Base-by-base conservation (phyloP, 2,329 filamentous ascomycete genomes). In the Hypomyces rosellus region DNA sequence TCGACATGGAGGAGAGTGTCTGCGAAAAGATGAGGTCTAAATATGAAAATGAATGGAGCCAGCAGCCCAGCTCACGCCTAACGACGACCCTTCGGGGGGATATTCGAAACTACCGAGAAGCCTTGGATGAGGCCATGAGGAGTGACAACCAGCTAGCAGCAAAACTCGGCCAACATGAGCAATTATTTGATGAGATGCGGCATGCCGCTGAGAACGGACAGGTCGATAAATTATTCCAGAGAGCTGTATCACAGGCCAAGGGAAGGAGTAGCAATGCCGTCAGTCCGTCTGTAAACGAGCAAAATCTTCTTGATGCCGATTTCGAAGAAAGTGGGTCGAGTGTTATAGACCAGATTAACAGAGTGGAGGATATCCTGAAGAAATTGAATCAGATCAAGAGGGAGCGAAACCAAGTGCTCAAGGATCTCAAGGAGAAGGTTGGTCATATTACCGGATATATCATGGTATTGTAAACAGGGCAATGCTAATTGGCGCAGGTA, bases 11-110 rank as follows among this genome's bases (percentile, higher is more conserved):
- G 67, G 95, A 97, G 70, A 95, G 89, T 50, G 89, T 97, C 0
- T 99, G 93, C 66, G 93, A 99, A 68, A 99, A 97, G 75, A 99
- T 99, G 93, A 82, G 93, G 43, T 95, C 90, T 12, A 99, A 99
- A 66, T 97, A 97, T 65, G 91, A 92, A 49, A 80, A 78, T 25
- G 92, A 97, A 49, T 99, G 93, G 93, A 96, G 89, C 15, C 93
- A 99, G 62, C 93, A 99, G 63, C 93, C 93, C 11, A 97, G 92
- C 65, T 89, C 88, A 33, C 80, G 89, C 50, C 77, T 99, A 38
- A 99, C 92, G 1, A 84, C 88, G 4, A 97, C 92, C 0, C 72
- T 99, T 45, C 81, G 91, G 49, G 85, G 83, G 52, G 93, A 99
- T 64, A 86, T 97, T 48, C 80, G 86, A 54, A 92, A 86, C 61